Evolutionary conservation across 495 filamentous ascomycete species (phyloP), one percentile per base, ranked within the genome.

Genomic region (Hypoxylon intermedium): DNA sequence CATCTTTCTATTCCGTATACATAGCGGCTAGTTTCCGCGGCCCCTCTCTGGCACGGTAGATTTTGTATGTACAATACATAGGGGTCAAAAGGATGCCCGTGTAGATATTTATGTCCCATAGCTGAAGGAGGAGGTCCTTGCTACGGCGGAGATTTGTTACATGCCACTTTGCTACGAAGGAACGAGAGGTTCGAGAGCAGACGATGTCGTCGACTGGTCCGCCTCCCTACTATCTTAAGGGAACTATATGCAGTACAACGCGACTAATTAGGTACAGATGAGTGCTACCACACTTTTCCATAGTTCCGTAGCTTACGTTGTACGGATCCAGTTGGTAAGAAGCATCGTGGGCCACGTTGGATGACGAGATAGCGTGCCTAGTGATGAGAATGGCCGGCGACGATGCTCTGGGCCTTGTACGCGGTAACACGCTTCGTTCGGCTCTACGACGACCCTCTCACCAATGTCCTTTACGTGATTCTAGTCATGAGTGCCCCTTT

Each of bases 221-320:
- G 20, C 58, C 53, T 50, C 50, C 18, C 18, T 58, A 50, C 51
- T 58, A 58, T 54, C 38, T 46, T 30, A 24, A 62, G n/a, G 47
- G 63, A 62, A 66, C 63, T 62, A 66, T 61, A 66, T 40, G 63
- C 58, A 28, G 48, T 54, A 60, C 62, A 20, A 43, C 13, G 46
- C 58, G 47, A 49, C 49, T 62, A 44, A 61, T 61, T 40, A 62
- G 13, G 11, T 28, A 36, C 41, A 61, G 52, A 67, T 67, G 49
- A 49, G 51, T 57, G 51, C 28, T 43, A 60, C 62, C 62, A 48
- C 62, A 60, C 43, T 37, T 24, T 49, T 53, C 44, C 48, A 63
- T 19, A 7, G 38, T 56, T 57, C 62, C 62, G 55, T 46, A 56
- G 48, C 11, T 60, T 51, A 34, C 38, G 46, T 56, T 48, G 28